These are phyloP conservation scores for Kazachstania sp. DNA, from an alignment of 1,139 yeast species.

Conservation along the genomic window DNA sequence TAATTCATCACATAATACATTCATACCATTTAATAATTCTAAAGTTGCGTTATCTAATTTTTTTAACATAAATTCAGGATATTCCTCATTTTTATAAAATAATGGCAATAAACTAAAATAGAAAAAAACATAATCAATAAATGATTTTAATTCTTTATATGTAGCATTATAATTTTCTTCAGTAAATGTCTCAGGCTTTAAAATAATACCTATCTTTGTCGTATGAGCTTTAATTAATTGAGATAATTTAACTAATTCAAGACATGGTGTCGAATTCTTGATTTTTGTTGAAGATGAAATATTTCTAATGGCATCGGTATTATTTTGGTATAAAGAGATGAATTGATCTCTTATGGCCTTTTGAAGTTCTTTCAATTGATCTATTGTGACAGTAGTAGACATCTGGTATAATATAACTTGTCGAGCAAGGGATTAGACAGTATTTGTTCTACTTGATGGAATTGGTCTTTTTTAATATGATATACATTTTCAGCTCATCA, in stretches of 20 bases:
- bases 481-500: no score
- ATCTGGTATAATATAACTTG: not conserved
- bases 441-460: no score
- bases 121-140: conserved; percentile 39
- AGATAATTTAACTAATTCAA: conserved; percentile 51
- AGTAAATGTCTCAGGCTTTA: conserved; percentile 40
- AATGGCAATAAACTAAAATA: conserved; percentile 43
- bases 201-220: conserved; percentile 70
- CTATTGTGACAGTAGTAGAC: conserved; percentile 6
- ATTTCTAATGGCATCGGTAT: conserved; percentile 13
- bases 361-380: conserved; percentile 10
- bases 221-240: conserved; percentile 65
- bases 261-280: conserved; percentile 36
- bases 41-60: conserved; percentile 34
- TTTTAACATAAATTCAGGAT: conserved; percentile 38
- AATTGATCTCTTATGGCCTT: conserved; percentile 17
- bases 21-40: conserved; percentile 30
- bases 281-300: conserved; percentile 22
- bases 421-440: no score
- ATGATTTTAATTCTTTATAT: conserved; percentile 43
- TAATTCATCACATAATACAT: conserved; percentile 32
- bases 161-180: conserved; percentile 39
- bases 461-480: no score
- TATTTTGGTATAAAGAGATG: conserved; percentile 15
- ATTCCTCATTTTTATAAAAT: conserved; percentile 25